Base-by-base conservation (phyloP, 1,284 basidiomycete species). In the Termitomyces sp. region DNA sequence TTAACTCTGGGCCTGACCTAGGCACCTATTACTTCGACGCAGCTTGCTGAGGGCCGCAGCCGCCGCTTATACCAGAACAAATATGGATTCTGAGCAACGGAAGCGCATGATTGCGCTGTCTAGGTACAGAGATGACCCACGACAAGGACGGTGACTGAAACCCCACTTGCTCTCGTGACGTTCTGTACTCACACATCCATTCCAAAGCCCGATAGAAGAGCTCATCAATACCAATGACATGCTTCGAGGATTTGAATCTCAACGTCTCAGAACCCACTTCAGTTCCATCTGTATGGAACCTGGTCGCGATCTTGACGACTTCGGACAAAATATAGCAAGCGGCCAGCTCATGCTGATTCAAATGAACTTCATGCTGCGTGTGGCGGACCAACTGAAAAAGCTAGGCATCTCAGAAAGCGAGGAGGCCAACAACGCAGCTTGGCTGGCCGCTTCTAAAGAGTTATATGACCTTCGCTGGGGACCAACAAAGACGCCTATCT, bases 401-500 rank as follows among this genome's bases (percentile, higher is more conserved):
- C 7, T 17, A 2, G 45, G 6, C 24, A 21, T 15, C 8, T 4
- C 13, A 4, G 33, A 34, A 34, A 36, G 45, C 45, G 31, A 34
- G 45, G 42, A 47, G 7, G 21, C 4, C 9, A 19, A 24, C 33
- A 9, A n/a, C 31, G 21, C 19, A 47, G 21, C 30, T 34, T 38
- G 46, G 24, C n/a, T n/a, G 9, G 24, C 8, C 3, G 70, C 69
- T 2, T 62, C 65, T 4, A 49, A 70, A n/a, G 64, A 73, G 30
- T 61, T 73, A 19, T 68, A 66, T 56, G 44, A 42, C 19, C 61
- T 72, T 19, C 65, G 64, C 19, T 77, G 73, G 71, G 74, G 73
- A 15, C 72, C 71, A 19, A 75, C 72, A 5, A 60, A 64, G 44
- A 66, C 70, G 4, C 69, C 70, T 2, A 65, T 78, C 10, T 77